Base-by-base conservation (phyloP, 345 rosid genomes). In the Noccaea caerulescens region DNA sequence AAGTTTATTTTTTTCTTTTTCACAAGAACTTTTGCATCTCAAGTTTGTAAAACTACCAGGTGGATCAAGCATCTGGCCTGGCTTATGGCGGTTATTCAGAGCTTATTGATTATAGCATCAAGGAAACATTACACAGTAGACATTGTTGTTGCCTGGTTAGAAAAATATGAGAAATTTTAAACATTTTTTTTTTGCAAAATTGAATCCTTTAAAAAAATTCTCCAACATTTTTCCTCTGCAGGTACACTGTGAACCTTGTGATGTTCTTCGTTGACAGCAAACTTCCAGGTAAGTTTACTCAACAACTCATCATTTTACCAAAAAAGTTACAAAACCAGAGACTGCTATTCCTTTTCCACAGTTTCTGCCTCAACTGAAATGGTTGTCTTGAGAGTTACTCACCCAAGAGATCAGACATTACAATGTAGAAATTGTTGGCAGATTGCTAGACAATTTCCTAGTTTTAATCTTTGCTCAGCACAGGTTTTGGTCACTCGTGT, bases 101-200 rank as follows among this genome's bases (percentile, higher is more conserved):
- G 96, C 85, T 58, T 92, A n/a, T 63, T 92, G 74, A 92, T 89
- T 71, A 66, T 92, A 78, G 98, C 98, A 44, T 92, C 94, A 49
- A 85, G 88, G 79, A 88, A 91, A 74, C 93, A 88, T 81, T 88
- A 91, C 78, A 84, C 96, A 0, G 96, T 89, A 20, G 98, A 92
- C 68, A 66, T 87, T 54, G 88, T 86, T 63, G 92, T 92, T 78
- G 94, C 94, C 58, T 92, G 98, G 96, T 92, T 77, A 66, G 75
- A 3, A 16, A 10, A 5, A 16, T 10, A 53, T 7, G 6, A 53
- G 51, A 36, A 42, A 20, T 13, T 20, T 37, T 20, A 37, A 10
- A 36, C 7, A 42, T 57, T 13, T 57, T 7, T 30, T 30, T 12
- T 7, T 47, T 1, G 3, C 1, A 43, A 16, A 10, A 51, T 2